Evolutionary conservation across 345 rosid genomes (phyloP).

Genomic region (Trapa incisa): DNA sequence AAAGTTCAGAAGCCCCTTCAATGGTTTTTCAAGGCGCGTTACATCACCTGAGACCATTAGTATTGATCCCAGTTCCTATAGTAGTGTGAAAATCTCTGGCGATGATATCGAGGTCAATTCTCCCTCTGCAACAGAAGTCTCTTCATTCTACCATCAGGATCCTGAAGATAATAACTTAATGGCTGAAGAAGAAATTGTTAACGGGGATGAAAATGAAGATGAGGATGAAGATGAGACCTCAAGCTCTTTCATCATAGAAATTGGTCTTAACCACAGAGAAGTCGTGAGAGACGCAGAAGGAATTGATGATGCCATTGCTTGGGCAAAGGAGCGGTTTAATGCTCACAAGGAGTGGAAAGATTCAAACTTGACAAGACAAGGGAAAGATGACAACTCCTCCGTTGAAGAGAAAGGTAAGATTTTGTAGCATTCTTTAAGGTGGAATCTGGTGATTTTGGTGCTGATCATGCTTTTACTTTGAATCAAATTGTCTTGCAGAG

Average conservation of each 20-base stretch:
- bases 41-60: conserved; percentile 65
- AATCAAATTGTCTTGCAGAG: neutral
- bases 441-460: neutral
- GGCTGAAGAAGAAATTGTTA: conserved; percentile 16
- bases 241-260: conserved; percentile 82
- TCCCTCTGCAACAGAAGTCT: conserved; percentile 62
- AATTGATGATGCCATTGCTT: conserved; percentile 56
- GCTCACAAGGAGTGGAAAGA: conserved; percentile 15
- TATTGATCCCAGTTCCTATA: conserved; percentile 41
- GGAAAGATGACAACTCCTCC: conserved; percentile 6
- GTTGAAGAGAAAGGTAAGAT: conserved; percentile 22
- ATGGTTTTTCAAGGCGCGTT: conserved; percentile 25
- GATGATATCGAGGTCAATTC: conserved; percentile 59
- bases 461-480: neutral
- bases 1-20: conserved; percentile 22
- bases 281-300: conserved; percentile 42
- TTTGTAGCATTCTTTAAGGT: neutral
- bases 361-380: conserved; percentile 3
- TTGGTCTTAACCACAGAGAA: conserved; percentile 40
- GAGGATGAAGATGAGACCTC: conserved; percentile 51
- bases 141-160: conserved; percentile 47
- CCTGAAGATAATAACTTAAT: conserved; percentile 6
- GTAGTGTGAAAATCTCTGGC: conserved; percentile 25
- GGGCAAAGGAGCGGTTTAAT: conserved; percentile 57
- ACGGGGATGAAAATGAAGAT: neutral